Base-by-base conservation (phyloP, 1,284 basidiomycete genomes). In the Cryptococcus sp. region DNA sequence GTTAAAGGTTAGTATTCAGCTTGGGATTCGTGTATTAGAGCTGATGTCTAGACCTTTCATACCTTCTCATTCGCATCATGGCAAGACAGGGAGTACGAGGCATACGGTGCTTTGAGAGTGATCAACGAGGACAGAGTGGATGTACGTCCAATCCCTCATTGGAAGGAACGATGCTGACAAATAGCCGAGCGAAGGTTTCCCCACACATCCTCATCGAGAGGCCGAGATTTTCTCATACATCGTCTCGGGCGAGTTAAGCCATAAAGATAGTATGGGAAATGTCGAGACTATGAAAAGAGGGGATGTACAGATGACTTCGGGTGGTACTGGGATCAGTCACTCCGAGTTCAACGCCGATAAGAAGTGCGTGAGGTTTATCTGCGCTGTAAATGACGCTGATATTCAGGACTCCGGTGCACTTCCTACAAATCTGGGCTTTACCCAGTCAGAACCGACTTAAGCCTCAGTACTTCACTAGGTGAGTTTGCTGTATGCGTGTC, bases 181-280 rank as follows among this genome's bases (percentile, higher is more conserved):
- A 9, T 25, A 62, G 54, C 77, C 87, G 3, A 68, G 75, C 2
- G 85, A 83, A 7, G 93, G 92, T 0, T 97, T 97, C 62, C 90
- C 88, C 3, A 85, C 84, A 0, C 91, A 97, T 58, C 80, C 70
- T 9, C 93, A 97, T 69, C 78, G 82, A 31, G 86, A 88, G 67
- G 88, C 89, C 62, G 91, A 98, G 68, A 97, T 97, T 61, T 96
- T 93, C 77, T 86, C 85, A 1, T 93, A 96, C 87, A 91, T 54
- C 21, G 49, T 54, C 44, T 61, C 57, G 19, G 75, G 75, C 48
- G 66, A 73, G 54, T 67, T 77, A 11, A 64, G 66, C 16, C 75
- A 79, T 75, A 82, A 85, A 74, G 91, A 97, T 75, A 86, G 83
- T 3, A 88, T 96, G 85, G 85, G 85, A 39, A 94, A 96, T 75